phyloP scores from a whole-genome alignment of 305 asterid genomes.

The Solanum hybrid region DNA sequence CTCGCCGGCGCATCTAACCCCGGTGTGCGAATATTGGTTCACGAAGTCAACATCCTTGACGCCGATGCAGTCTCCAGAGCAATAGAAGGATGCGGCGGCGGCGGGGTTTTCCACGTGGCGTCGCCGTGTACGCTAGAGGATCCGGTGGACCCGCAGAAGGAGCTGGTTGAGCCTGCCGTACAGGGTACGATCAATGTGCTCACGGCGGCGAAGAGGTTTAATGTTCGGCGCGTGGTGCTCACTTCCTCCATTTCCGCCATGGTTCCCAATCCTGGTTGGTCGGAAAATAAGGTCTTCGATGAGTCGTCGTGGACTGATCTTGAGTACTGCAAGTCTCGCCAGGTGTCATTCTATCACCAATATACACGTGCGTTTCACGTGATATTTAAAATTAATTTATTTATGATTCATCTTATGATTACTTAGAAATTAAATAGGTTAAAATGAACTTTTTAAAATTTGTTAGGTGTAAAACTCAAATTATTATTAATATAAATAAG shows the following conservation, averaged over 20 bases:
- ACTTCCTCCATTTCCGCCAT: slow-evolving; percentile 82
- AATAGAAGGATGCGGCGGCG: slow-evolving; percentile 59
- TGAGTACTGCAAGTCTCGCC: slow-evolving; percentile 61
- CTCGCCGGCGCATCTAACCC: slow-evolving; percentile 45
- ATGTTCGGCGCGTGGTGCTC: slow-evolving; percentile 78
- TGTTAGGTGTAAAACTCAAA: background rate
- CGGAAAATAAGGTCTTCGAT: slow-evolving; percentile 41
- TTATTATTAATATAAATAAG: too few species aligned
- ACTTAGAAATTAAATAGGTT: background rate
- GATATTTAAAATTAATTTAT: background rate
- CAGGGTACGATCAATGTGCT: slow-evolving; percentile 71
- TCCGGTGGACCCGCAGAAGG: slow-evolving; percentile 68
- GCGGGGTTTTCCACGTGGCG: slow-evolving; percentile 90
- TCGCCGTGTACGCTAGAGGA: slow-evolving; percentile 87
- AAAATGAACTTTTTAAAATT: background rate
- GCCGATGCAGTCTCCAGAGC: slow-evolving; percentile 47
- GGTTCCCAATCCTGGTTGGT: slow-evolving; percentile 79
- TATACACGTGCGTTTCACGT: background rate
- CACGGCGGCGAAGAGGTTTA: slow-evolving; percentile 60
- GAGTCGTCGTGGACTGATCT: slow-evolving; percentile 84
- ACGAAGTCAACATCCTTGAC: slow-evolving; percentile 52
- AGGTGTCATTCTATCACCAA: slow-evolving; percentile 30
- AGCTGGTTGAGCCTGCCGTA: slow-evolving; percentile 76
- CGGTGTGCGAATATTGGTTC: slow-evolving; percentile 35
- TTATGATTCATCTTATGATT: background rate